Percentiles rank a stretch among this genome's conserved stretches.
Conservation (phyloP, 2,329 filamentous ascomycete genomes). For the Huntiella omanensis region DNA sequence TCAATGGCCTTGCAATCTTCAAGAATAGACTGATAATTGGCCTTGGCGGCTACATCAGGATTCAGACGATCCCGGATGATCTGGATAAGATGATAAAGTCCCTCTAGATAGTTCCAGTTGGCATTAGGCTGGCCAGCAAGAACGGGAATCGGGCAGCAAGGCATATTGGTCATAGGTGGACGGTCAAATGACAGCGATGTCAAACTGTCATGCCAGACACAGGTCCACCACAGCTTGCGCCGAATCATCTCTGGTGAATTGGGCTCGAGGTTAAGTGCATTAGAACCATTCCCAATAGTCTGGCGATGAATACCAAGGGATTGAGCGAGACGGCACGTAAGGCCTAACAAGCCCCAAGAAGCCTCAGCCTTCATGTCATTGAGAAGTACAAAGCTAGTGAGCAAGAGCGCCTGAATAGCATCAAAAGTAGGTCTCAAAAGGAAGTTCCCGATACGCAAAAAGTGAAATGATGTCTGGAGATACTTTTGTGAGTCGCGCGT, state of each 20-base stretch:
- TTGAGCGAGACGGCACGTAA: conserved; percentile 46
- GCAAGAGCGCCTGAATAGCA: conserved; percentile 43
- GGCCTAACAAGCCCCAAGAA: conserved; percentile 44
- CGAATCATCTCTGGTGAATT: conserved; percentile 35
- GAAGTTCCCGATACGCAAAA: conserved; percentile 44
- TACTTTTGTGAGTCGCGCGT: conserved; percentile 41
- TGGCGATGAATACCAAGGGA: conserved; percentile 40
- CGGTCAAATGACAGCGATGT: conserved; percentile 48
- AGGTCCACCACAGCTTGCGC: conserved; percentile 43
- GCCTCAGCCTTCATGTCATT: conserved; percentile 55
- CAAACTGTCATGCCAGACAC: conserved; percentile 47
- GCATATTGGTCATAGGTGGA: conserved; percentile 43
- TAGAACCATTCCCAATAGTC: conserved; percentile 24
- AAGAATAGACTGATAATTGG: conserved; percentile 35
- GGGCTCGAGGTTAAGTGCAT: conserved; percentile 25
- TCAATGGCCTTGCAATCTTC: conserved; percentile 37
- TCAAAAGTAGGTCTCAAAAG: conserved; percentile 44
- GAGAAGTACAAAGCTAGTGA: conserved; percentile 43
- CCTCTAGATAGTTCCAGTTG: conserved; percentile 40
- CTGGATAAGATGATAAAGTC: conserved; percentile 45
- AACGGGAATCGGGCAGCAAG: conserved; percentile 34
- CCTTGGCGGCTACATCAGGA: conserved; percentile 31
- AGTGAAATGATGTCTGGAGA: conserved; percentile 46
- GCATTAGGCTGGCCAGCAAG: conserved; percentile 23
- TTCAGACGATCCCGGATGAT: conserved; percentile 39